A percentile compares a stretch with the other conserved stretches of the same genome.
Conservation (phyloP, 805 yeast genomes). For the Kodamaea sagamina region DNA sequence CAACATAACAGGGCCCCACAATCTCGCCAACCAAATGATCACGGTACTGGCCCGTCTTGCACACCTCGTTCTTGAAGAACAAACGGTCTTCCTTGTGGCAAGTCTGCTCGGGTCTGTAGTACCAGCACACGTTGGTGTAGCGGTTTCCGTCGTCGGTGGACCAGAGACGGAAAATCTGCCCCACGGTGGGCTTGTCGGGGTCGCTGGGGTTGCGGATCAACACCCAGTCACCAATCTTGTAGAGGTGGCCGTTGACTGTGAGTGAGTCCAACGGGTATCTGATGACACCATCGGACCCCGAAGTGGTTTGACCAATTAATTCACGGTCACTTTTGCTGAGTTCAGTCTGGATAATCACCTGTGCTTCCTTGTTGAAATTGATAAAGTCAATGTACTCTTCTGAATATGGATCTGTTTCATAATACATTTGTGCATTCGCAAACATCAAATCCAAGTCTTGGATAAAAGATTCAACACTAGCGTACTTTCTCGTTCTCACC, state of each 20-base stretch:
- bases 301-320: conserved; percentile 46
- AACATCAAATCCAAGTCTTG: conserved; percentile 76
- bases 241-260: conserved; percentile 67
- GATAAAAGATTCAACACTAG: conserved; percentile 72
- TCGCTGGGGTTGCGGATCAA: conserved; percentile 85
- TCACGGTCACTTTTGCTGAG: conserved; percentile 80
- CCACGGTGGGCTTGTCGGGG: conserved; percentile 84
- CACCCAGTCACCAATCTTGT: conserved; percentile 94
- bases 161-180: conserved; percentile 94
- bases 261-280: conserved; percentile 81
- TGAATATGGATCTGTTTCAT: conserved; percentile 54
- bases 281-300: conserved; percentile 50
- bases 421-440: conserved; percentile 66
- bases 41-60: conserved; percentile 94
- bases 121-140: conserved; percentile 97
- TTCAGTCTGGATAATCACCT: conserved; percentile 62
- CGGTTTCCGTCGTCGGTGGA: conserved; percentile 77
- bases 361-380: conserved; percentile 61
- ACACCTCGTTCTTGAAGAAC: conserved; percentile 91
- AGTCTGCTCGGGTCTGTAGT: conserved; percentile 96
- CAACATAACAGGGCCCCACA: conserved; percentile 90
- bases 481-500: conserved; percentile 82
- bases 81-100: conserved; percentile 89
- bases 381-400: conserved; percentile 62
- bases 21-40: conserved; percentile 90